phyloP scores from a whole-genome alignment of 2,329 filamentous ascomycete genomes.

The Emergomyces pasteurianus region DNA sequence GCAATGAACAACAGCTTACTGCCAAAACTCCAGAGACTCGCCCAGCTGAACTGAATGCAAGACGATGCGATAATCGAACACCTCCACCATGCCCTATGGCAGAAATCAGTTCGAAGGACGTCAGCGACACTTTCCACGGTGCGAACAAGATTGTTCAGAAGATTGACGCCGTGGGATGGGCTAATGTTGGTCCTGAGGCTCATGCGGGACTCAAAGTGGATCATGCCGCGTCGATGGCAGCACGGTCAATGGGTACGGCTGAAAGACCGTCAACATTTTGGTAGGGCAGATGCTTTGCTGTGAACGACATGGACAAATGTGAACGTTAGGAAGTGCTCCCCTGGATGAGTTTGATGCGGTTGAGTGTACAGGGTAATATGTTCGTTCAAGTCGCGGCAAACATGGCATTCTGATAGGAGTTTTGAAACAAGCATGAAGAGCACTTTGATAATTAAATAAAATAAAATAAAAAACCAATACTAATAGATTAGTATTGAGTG shows the following conservation, averaged over 20 bases:
- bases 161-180: slow-evolving; percentile 27
- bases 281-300: slow-evolving; percentile 3
- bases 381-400: not conserved
- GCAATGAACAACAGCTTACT: slow-evolving; percentile 2
- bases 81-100: not conserved
- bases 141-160: slow-evolving; percentile 23
- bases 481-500: too few relatives aligned
- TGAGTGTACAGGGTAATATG: too few relatives aligned
- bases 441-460: too few relatives aligned
- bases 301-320: slow-evolving; percentile 14
- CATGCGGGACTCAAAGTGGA: not conserved
- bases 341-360: not conserved
- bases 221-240: not conserved
- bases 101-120: not conserved
- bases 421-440: not conserved
- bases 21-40: not conserved
- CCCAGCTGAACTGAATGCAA: not conserved
- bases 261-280: not conserved
- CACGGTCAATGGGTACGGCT: not conserved
- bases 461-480: too few relatives aligned
- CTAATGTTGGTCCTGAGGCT: slow-evolving; percentile 13
- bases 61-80: not conserved
- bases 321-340: not conserved
- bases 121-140: slow-evolving; percentile 19
- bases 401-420: not conserved